Evolutionary conservation across 306 rosid genomes (phyloP).

Genomic region (Malus sylvestris): DNA sequence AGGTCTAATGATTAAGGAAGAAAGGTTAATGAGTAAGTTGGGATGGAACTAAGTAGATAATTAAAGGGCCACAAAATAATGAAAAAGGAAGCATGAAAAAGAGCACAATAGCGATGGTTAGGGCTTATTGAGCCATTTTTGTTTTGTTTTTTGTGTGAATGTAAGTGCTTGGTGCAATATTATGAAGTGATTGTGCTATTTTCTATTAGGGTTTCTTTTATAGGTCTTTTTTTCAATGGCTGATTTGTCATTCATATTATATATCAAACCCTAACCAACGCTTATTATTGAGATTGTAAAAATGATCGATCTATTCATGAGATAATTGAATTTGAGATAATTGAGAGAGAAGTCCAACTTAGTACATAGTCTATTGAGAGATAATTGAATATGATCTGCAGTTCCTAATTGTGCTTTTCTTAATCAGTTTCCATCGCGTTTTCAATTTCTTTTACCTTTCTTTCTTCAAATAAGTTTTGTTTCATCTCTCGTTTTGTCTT

Average conservation of each 20-base stretch:
- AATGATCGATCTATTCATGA: background rate
- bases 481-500: background rate
- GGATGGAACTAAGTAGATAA: conserved; percentile 5
- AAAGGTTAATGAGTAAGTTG: conserved; percentile 22
- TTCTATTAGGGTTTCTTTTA: conserved; percentile 24
- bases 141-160: background rate
- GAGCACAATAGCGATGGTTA: conserved; percentile 18
- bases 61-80: background rate
- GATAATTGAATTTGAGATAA: no score
- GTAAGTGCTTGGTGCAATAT: conserved; percentile 25
- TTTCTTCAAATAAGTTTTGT: background rate
- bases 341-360: no score
- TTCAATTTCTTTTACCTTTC: background rate
- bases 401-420: no score
- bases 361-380: background rate
- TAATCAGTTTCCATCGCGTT: background rate
- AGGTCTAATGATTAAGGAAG: conserved; percentile 27
- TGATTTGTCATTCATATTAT: background rate
- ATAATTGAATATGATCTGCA: no score
- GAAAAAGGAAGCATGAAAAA: background rate
- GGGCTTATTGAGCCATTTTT: conserved; percentile 20
- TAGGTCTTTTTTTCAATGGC: background rate
- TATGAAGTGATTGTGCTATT: conserved; percentile 4
- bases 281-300: background rate
- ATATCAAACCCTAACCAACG: background rate